Evolutionary conservation across 1,284 basidiomycete genomes (phyloP), one percentile per base, ranked within the genome.

Genomic region (Anthracocystis walkeri): DNA sequence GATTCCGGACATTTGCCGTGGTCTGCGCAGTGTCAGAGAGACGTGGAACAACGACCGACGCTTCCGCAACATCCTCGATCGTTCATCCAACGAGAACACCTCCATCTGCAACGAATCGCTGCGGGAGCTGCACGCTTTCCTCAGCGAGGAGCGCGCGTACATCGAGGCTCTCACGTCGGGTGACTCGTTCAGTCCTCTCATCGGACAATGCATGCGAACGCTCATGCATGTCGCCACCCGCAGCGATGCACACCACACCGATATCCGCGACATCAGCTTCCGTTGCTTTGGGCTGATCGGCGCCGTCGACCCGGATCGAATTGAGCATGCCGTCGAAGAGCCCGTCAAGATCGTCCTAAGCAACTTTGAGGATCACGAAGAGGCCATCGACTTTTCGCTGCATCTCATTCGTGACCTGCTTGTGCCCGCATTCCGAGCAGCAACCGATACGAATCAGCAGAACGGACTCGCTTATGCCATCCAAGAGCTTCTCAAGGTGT

Each of bases 271-370:
- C 33, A 56, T 84, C 25, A 95, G 41, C 90, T 95, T 93, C 81
- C 93, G 97, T 82, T 97, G 94, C 84, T 90, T 99, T 55, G 95
- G 96, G 1, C 89, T 93, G n/a, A 86, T 99, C 5, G 97, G 97
- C 7, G 97, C 97, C 1, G 89, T 97, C 20, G 97, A 99, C 86
- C 95, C 97, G 0, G 97, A 99, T 87, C 90, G 97, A 61, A 92
- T 94, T 82, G 92, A 94, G 71, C 87, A 93, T 44, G 86, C 87
- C 6, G 84, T 88, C 41, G 88, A 89, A 40, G 90, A 92, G 70
- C 86, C 89, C 3, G 89, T 90, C 42, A 91, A 92, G 86, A 89
- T 93, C 41, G 89, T 98, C 56, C 87, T 91, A 62, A 89, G 89
- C 80, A 95, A 99, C 85, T 97, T 96, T 82, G 88, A 87, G 4